Evolutionary conservation across 352 stramenopile species (phyloP).

Genomic region (Blastocystis sp.): DNA sequence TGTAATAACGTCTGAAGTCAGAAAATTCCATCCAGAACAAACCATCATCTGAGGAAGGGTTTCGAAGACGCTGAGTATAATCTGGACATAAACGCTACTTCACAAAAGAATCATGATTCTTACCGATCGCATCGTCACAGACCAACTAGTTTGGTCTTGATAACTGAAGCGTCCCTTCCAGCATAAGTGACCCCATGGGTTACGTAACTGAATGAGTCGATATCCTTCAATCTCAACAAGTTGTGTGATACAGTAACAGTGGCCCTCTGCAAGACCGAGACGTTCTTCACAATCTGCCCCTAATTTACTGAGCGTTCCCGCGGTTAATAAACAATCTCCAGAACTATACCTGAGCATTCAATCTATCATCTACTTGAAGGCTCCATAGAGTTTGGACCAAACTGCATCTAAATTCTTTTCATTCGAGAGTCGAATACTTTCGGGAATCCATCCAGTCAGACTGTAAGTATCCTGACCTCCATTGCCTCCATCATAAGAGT

Average conservation of each 20-base stretch:
- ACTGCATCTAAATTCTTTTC: slow-evolving; percentile 71
- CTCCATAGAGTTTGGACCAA: slow-evolving; percentile 86
- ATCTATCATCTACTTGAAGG: slow-evolving; percentile 78
- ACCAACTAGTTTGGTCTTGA: slow-evolving; percentile 73
- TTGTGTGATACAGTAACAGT: slow-evolving; percentile 92
- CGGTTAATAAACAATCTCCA: slow-evolving; percentile 93
- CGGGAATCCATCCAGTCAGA: slow-evolving; percentile 96
- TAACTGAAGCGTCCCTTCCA: slow-evolving; percentile 81
- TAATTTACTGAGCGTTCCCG: slow-evolving; percentile 83
- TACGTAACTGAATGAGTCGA: slow-evolving; percentile 87
- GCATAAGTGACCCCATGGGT: slow-evolving; percentile 79
- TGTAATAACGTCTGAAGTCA: slow-evolving; percentile 85
- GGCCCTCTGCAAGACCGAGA: slow-evolving; percentile 87
- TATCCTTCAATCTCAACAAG: slow-evolving; percentile 70
- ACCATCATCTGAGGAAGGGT: slow-evolving; percentile 78
- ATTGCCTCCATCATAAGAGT: slow-evolving; percentile 93
- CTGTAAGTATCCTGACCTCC: slow-evolving; percentile 93
- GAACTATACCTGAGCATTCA: background rate
- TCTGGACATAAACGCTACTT: slow-evolving; percentile 68
- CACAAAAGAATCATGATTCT: slow-evolving; percentile 72
- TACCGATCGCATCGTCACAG: slow-evolving; percentile 71
- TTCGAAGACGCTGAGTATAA: background rate
- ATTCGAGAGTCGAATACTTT: slow-evolving; percentile 80
- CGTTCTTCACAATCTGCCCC: slow-evolving; percentile 75
- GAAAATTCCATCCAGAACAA: slow-evolving; percentile 93